Evolutionary conservation across 257 asterid species (phyloP), one percentile per base, ranked within the genome.

Genomic region (Osmanthus fragrans): DNA sequence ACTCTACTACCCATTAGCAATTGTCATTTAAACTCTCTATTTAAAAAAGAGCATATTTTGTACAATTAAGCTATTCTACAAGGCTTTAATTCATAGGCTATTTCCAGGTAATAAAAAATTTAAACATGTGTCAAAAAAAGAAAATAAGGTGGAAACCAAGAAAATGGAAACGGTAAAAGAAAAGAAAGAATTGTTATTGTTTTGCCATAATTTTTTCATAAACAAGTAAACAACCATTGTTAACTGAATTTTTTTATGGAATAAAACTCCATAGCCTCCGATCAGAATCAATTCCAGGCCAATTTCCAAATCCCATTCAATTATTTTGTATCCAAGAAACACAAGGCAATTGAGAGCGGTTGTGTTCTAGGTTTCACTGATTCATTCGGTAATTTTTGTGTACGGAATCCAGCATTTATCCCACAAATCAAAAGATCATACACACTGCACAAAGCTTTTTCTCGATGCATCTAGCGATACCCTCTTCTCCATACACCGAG

Each of bases 291-390:
- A 40, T 81, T 49, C n/a, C 72, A 75, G 18, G 70, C 78, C 64
- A 40, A 67, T 82, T 83, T 58, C 77, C 82, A 71, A 74, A 88
- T 95, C 78, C 96, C 99, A 3, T 73, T 86, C 70, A 98, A 95
- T 90, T 91, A 89, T 45, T 93, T 93, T 51, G 90, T 95, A 23
- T 82, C 90, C 34, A 95, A 95, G 92, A 88, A 91, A 23, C 82
- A 66, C 9, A 76, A 81, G 51, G 73, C 75, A 7, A 65, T 86
- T 18, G 84, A 88, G 81, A 63, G 29, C 39, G 72, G 73, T 58
- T 91, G 95, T 18, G 77, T 77, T 65, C 75, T 93, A 30, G 73
- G 78, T 71, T 93, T 93, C 66, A 81, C 88, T 1, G 97, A 93
- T 85, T 87, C 97, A 15, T 70, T 78, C n/a, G 89, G 90, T 27